Conservation (phyloP, 768 basidiomycete genomes). For the Gloeopeniophorella convolvens region DNA sequence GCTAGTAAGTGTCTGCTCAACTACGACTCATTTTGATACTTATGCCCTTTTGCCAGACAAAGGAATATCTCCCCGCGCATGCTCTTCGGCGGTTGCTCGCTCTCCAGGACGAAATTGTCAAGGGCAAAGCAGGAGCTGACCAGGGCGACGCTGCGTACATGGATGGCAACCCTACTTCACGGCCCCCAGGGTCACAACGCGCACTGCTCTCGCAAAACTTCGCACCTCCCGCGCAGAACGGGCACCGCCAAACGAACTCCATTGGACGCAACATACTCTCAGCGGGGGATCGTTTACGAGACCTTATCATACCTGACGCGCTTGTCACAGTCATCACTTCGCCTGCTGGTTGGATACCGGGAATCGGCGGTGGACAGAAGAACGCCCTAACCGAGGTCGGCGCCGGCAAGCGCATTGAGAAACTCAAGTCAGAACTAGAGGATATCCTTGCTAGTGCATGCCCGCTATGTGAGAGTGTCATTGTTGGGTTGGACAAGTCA, state of each 20-base stretch:
- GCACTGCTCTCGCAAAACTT: conserved; percentile 75
- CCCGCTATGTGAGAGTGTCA: conserved; percentile 88
- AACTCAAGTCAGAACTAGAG: conserved; percentile 78
- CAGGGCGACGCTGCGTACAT: conserved; percentile 20
- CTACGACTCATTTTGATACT: background rate
- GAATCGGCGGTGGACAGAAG: conserved; percentile 44
- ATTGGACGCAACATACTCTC: conserved; percentile 77
- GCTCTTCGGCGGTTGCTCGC: conserved; percentile 79
- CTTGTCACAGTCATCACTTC: conserved; percentile 78
- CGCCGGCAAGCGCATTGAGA: conserved; percentile 58
- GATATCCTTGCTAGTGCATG: conserved; percentile 84
- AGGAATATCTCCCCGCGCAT: conserved; percentile 80
- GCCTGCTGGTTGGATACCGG: conserved; percentile 66
- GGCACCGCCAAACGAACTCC: conserved; percentile 57
- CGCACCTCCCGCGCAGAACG: conserved; percentile 48
- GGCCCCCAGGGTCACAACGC: conserved; percentile 49
- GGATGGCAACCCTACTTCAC: conserved; percentile 24
- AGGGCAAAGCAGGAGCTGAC: conserved; percentile 36
- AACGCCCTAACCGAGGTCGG: conserved; percentile 41
- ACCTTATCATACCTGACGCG: conserved; percentile 91
- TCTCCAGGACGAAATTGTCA: conserved; percentile 80
- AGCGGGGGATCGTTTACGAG: conserved; percentile 83
- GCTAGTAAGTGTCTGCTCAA: conserved; percentile 51
- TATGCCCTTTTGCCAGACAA: conserved; percentile 53
- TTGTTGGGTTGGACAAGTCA: conserved; percentile 78